phyloP scores from a whole-genome alignment of 2,329 filamentous ascomycete genomes.

The Monilinia fructicola region DNA sequence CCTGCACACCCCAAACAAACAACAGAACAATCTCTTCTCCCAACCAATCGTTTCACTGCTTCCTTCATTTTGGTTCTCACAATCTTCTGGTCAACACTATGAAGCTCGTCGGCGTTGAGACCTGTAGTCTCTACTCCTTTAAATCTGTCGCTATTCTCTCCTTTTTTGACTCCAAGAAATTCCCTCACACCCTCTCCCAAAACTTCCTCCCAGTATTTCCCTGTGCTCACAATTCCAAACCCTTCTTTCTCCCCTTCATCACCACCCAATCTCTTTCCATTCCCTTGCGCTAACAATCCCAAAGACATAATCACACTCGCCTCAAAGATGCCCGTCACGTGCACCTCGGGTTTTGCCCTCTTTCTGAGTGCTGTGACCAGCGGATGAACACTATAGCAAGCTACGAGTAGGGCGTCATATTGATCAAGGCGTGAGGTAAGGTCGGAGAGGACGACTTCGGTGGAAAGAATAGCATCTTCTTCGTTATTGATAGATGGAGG shows the following conservation, averaged over 20 bases:
- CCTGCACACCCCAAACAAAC: conserved; percentile 87
- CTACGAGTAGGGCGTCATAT: conserved; percentile 78
- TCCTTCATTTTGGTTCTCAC: conserved; percentile 65
- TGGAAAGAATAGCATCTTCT: conserved; percentile 64
- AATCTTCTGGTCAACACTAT: conserved; percentile 63
- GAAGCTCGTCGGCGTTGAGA: conserved; percentile 75
- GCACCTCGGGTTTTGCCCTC: conserved; percentile 42
- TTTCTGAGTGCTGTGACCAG: conserved; percentile 63
- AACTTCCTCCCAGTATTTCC: conserved; percentile 76
- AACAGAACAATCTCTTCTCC: conserved; percentile 56
- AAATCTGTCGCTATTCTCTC: conserved; percentile 49
- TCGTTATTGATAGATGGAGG: conserved; percentile 78
- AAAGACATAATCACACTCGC: conserved; percentile 61
- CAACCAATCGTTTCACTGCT: conserved; percentile 67
- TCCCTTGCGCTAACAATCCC: conserved; percentile 43
- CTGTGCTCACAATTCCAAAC: conserved; percentile 90
- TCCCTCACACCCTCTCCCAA: conserved; percentile 62
- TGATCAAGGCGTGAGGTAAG: conserved; percentile 46
- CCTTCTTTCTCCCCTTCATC: conserved; percentile 37
- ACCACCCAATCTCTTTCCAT: conserved; percentile 23
- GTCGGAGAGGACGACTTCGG: conserved; percentile 59
- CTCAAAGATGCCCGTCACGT: conserved; percentile 84
- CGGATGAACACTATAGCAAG: conserved; percentile 84
- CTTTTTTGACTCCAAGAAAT: conserved; percentile 55
- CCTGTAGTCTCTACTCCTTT: conserved; percentile 82